Evolutionary conservation across 768 basidiomycete genomes (phyloP).

Genomic region (Tylopilus sp.): DNA sequence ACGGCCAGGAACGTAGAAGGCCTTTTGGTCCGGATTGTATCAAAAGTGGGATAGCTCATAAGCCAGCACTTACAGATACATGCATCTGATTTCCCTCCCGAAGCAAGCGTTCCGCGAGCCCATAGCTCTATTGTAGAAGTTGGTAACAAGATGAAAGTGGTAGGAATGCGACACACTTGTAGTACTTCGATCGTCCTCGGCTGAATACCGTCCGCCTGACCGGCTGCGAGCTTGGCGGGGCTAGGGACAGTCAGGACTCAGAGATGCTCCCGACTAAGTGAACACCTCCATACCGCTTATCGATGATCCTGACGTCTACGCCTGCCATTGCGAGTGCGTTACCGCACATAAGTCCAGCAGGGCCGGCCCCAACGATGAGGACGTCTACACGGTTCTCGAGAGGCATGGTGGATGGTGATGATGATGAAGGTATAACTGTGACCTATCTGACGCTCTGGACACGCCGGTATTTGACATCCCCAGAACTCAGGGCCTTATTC

Average conservation of each 20-base stretch:
- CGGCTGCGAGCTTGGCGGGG: conserved; percentile 39
- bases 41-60: not conserved
- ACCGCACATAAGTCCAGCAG: conserved; percentile 64
- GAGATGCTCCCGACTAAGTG: too few relatives aligned
- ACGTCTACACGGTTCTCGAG: conserved; percentile 39
- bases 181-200: too few relatives aligned
- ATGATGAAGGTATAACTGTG: too few relatives aligned
- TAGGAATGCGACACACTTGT: conserved; percentile 21
- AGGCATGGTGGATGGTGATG: conserved; percentile 12
- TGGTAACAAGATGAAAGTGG: not conserved
- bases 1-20: conserved; percentile 43
- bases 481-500: too few relatives aligned
- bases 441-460: too few relatives aligned
- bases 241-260: conserved; percentile 24
- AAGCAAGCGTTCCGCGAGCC: too few relatives aligned
- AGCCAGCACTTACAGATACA: too few relatives aligned
- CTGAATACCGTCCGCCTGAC: too few relatives aligned
- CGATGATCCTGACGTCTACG: conserved; percentile 43
- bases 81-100: not conserved
- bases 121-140: not conserved
- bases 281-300: conserved; percentile 41
- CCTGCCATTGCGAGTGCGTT: conserved; percentile 49
- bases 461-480: too few relatives aligned
- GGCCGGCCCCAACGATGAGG: conserved; percentile 47
- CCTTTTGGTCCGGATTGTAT: conserved; percentile 37